phyloP scores from a whole-genome alignment of 495 filamentous ascomycete genomes.

The Haplographium delicatum region DNA sequence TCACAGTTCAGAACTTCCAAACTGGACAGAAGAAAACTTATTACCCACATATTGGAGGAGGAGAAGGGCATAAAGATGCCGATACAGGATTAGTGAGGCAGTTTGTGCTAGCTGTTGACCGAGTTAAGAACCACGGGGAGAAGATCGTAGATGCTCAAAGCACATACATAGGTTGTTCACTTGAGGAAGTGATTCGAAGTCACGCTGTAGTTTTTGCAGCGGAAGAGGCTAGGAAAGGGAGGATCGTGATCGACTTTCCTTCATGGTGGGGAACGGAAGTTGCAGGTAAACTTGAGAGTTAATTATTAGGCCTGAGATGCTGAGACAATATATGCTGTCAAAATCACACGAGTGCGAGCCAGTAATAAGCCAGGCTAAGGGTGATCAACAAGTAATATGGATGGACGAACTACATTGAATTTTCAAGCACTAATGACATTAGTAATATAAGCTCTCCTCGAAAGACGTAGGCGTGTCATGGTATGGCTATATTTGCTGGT shows the following conservation, averaged over 20 bases:
- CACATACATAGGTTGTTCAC: conserved; percentile 67
- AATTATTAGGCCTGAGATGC: too few species aligned
- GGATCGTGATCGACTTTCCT: conserved; percentile 62
- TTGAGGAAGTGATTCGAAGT: conserved; percentile 82
- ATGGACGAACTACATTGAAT: too few species aligned
- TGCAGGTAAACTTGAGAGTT: neutral
- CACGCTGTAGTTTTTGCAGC: conserved; percentile 94
- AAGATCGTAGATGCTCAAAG: conserved; percentile 66
- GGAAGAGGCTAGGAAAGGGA: conserved; percentile 73
- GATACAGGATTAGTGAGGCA: conserved; percentile 75
- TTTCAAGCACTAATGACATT: too few species aligned
- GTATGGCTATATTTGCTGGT: too few species aligned
- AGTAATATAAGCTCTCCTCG: too few species aligned
- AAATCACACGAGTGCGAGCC: too few species aligned
- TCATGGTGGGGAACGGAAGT: neutral
- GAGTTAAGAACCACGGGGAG: conserved; percentile 66
- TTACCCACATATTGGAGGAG: conserved; percentile 44
- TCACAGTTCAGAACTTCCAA: conserved; percentile 58
- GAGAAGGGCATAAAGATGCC: conserved; percentile 73
- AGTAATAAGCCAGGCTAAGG: too few species aligned
- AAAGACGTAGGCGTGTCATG: too few species aligned
- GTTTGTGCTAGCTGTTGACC: conserved; percentile 76
- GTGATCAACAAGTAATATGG: too few species aligned
- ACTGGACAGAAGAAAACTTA: conserved; percentile 49
- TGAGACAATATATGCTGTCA: too few species aligned